Evolutionary conservation across 2,329 filamentous ascomycete species (phyloP), one percentile per base, ranked within the genome.

Genomic region (Endoconidiophora polonica): DNA sequence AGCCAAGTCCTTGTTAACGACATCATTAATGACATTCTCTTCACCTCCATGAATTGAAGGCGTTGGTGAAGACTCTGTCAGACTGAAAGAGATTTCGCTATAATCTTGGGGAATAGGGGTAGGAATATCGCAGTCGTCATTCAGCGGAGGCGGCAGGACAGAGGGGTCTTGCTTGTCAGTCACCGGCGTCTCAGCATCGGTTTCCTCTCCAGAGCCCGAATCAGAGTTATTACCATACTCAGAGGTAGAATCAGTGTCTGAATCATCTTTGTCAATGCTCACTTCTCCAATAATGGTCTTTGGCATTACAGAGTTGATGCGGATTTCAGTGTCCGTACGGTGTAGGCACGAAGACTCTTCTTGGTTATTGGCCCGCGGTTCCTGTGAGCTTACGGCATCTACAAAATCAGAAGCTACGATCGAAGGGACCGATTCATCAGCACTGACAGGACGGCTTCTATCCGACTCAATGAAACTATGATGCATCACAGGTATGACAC

Each of bases 401-500:
- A 29, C 14, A 16, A 40, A 48, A n/a, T 48, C 46, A 10, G 46
- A 48, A n/a, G 38, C 38, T 14, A 49, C 38, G 22, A 48, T 46
- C n/a, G 50, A 52, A 12, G 45, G 45, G 14, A 48, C 24, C 4
- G 46, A 49, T 22, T 45, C 41, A 24, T 52, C 55, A 22, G 67
- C 65, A 37, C 64, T 68, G 44, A 54, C 55, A 10, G 61, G 61
- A 12, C 58, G 57, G 47, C 61, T 65, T 50, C 61, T 64, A 16
- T 39, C 44, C 10, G 10, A 40, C 12, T 37, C 44, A 4, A 44
- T 22, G 9, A 44, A 39, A 2, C 37, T 37, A n/a, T 37, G 44
- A 29, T 50, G 47, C 20, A 44, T 55, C 5, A 74, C 69, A 1
- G 90, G 91, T 10, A 96, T 68, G 2, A 98, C 86, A 12, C 91